These are phyloP conservation scores for Botrytis squamosa DNA, from an alignment of 2,329 filamentous ascomycete species.

Conservation along the genomic window DNA sequence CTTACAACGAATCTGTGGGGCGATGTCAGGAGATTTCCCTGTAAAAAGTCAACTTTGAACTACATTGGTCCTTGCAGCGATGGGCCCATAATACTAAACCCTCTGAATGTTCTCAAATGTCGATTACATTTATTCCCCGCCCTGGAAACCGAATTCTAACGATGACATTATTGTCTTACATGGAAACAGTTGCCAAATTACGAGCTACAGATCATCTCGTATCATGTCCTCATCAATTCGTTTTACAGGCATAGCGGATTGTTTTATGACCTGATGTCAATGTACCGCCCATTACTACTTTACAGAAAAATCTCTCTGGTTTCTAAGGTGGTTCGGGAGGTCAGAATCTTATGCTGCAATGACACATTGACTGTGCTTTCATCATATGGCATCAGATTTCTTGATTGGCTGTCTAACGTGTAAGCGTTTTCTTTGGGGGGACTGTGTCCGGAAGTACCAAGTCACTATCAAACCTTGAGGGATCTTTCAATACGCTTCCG, in stretches of 20 bases:
- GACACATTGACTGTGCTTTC: background rate
- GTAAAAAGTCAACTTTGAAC: background rate
- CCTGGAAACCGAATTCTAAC: background rate
- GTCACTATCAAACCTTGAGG: background rate
- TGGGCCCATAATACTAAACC: constrained; percentile 1
- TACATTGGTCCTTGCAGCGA: background rate
- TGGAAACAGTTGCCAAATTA: background rate
- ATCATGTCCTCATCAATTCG: background rate
- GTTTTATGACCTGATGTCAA: background rate
- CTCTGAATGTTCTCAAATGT: background rate
- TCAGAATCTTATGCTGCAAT: background rate
- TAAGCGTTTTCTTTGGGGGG: background rate
- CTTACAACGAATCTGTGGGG: background rate
- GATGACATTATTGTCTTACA: background rate
- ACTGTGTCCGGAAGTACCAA: background rate
- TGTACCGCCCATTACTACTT: background rate
- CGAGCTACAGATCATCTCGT: background rate
- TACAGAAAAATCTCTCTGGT: background rate
- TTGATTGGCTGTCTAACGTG: background rate
- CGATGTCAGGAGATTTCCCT: background rate
- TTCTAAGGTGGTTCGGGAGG: background rate
- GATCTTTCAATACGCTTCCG: background rate
- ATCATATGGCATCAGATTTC: background rate
- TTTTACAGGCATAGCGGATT: background rate
- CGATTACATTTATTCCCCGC: background rate